Conservation (phyloP, 2,329 filamentous ascomycete species). For the Cercospora nicotianae region DNA sequence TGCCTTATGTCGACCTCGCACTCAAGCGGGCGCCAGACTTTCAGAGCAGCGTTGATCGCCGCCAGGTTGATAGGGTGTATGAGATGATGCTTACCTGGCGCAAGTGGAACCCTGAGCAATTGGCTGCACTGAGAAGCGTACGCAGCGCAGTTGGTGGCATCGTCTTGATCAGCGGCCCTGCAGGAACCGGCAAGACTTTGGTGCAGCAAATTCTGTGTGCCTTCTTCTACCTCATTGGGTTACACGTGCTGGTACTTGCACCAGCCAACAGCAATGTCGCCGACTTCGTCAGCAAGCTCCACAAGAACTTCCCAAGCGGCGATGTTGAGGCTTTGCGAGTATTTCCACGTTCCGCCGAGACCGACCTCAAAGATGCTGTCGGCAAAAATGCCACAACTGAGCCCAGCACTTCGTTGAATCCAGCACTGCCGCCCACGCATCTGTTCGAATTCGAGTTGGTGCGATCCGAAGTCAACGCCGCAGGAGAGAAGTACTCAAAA, state of each 20-base stretch:
- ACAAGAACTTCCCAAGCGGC: slow-evolving; percentile 18
- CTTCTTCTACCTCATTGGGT: slow-evolving; percentile 24
- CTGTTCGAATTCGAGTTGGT: slow-evolving; percentile 24
- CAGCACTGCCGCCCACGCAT: background rate
- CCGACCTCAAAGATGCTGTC: slow-evolving; percentile 13
- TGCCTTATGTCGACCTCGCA: slow-evolving; percentile 20
- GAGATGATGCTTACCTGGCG: slow-evolving; percentile 18
- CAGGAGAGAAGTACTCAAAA: slow-evolving; percentile 16
- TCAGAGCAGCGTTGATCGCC: background rate
- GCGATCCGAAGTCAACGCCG: slow-evolving; percentile 17
- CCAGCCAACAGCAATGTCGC: slow-evolving; percentile 28
- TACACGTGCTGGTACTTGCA: slow-evolving; percentile 24
- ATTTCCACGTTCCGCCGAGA: slow-evolving; percentile 19
- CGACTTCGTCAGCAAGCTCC: slow-evolving; percentile 25
- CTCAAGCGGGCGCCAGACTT: background rate
- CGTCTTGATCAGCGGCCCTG: slow-evolving; percentile 24
- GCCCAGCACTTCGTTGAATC: background rate
- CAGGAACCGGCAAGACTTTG: slow-evolving; percentile 23
- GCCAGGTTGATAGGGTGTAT: slow-evolving; percentile 17
- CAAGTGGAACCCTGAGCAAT: slow-evolving; percentile 25
- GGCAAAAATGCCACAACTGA: background rate
- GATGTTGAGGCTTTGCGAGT: slow-evolving; percentile 21
- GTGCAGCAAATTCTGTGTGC: slow-evolving; percentile 22
- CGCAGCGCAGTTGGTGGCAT: slow-evolving; percentile 19
- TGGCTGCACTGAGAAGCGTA: slow-evolving; percentile 21